Evolutionary conservation across 305 asterid genomes (phyloP).

Genomic region (Salvia sclarea): DNA sequence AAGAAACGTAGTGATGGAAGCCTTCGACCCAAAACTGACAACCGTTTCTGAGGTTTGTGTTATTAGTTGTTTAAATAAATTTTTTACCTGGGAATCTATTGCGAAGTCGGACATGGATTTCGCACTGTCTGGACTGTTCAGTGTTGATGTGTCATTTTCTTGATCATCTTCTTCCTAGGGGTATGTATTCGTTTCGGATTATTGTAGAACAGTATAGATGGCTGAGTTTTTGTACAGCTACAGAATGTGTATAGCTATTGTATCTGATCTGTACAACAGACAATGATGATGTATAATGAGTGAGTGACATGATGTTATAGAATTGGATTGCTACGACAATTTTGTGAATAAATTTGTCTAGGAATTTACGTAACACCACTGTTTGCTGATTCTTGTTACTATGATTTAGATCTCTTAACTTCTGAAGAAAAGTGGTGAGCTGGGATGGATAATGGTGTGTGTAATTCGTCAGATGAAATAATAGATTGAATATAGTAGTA

Average conservation of each 20-base stretch:
- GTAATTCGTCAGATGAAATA: background rate
- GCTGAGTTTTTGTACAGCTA: constrained; percentile 35
- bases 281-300: constrained; percentile 24
- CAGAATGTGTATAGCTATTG: constrained; percentile 33
- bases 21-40: constrained; percentile 31
- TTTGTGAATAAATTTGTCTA: constrained; percentile 21
- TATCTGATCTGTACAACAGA: constrained; percentile 23
- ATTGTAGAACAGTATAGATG: constrained; percentile 18
- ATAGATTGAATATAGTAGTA: too few relatives aligned
- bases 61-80: constrained; percentile 3
- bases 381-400: background rate
- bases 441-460: background rate
- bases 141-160: background rate
- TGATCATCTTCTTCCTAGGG: background rate
- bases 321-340: constrained; percentile 10
- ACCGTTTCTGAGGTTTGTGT: constrained; percentile 32
- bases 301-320: constrained; percentile 20
- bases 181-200: constrained; percentile 8
- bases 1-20: constrained; percentile 36
- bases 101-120: background rate
- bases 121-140: background rate
- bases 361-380: background rate
- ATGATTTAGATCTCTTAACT: background rate
- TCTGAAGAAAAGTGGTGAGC: background rate
- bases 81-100: background rate